Conservation (phyloP, 192 early-diverging fungal species). For the Spizellomyces punctatus region DNA sequence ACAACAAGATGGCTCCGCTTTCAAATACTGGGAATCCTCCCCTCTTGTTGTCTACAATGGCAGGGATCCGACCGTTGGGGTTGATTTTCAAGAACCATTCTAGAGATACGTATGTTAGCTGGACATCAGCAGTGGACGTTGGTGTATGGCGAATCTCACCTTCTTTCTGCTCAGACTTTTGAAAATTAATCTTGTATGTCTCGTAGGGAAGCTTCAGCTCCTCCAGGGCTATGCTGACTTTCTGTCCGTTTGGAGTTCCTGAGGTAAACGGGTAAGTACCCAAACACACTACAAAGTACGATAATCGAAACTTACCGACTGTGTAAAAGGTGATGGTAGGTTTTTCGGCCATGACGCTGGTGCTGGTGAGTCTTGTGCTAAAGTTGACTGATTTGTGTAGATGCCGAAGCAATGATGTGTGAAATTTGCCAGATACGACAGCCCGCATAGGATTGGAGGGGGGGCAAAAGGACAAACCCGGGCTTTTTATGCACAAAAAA, state of each 20-base stretch:
- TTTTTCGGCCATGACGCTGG: background rate
- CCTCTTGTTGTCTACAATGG: slow-evolving; percentile 51
- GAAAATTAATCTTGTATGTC: slow-evolving; percentile 36
- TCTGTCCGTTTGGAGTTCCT: slow-evolving; percentile 57
- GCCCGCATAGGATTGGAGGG: no score
- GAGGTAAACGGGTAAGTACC: background rate
- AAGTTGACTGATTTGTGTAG: no score
- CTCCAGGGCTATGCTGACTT: slow-evolving; percentile 49
- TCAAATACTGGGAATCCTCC: slow-evolving; percentile 60
- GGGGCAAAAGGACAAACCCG: no score
- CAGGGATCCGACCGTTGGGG: slow-evolving; percentile 58
- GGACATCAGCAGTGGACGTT: background rate
- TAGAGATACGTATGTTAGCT: background rate
- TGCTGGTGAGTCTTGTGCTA: background rate
- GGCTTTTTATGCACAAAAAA: background rate
- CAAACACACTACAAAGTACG: no score
- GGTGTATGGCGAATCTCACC: background rate
- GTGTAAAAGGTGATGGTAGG: slow-evolving; percentile 38
- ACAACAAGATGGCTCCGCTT: slow-evolving; percentile 59
- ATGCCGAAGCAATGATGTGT: no score
- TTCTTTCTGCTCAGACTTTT: slow-evolving; percentile 48
- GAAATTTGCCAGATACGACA: no score
- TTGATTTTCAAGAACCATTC: slow-evolving; percentile 57
- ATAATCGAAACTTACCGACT: slow-evolving; percentile 10
- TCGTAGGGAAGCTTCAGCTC: slow-evolving; percentile 40